Evolutionary conservation across 2,329 filamentous ascomycete genomes (phyloP).

Genomic region (Stemphylium beticola): DNA sequence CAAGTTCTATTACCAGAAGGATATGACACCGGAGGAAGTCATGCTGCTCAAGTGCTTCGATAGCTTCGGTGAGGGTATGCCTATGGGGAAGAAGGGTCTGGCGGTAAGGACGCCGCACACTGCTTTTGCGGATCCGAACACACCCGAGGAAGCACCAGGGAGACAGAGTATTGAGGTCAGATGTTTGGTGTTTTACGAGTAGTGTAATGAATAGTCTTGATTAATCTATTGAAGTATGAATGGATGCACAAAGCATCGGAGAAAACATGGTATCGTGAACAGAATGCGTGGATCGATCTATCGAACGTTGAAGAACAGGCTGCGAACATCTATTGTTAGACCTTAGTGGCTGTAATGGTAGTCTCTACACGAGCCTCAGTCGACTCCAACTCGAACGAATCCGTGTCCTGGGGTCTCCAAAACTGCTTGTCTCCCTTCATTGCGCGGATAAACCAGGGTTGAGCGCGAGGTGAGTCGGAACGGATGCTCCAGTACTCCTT

Average conservation of each 20-base stretch:
- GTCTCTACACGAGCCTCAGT: slow-evolving; percentile 9
- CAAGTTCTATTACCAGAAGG: slow-evolving; percentile 69
- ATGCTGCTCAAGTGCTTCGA: slow-evolving; percentile 61
- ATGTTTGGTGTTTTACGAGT: slow-evolving; percentile 67
- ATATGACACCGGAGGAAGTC: slow-evolving; percentile 66
- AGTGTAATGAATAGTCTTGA: background rate
- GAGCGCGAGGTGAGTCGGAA: slow-evolving; percentile 28
- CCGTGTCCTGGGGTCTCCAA: slow-evolving; percentile 27
- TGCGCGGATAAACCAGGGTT: slow-evolving; percentile 36
- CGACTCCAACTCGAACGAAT: slow-evolving; percentile 33
- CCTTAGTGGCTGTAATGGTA: slow-evolving; percentile 9
- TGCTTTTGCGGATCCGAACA: slow-evolving; percentile 63
- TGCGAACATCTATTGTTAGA: background rate
- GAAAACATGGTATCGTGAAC: background rate
- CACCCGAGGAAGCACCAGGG: slow-evolving; percentile 56
- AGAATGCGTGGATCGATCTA: background rate
- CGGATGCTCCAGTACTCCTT: slow-evolving; percentile 39
- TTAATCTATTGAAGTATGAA: background rate
- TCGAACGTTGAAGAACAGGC: too few relatives aligned
- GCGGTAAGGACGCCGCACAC: slow-evolving; percentile 68
- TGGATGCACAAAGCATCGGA: background rate
- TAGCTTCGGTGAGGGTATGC: slow-evolving; percentile 51
- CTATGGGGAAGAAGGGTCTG: slow-evolving; percentile 48
- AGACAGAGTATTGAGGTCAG: slow-evolving; percentile 70
- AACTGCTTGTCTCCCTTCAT: slow-evolving; percentile 33